These are phyloP conservation scores for Vaccinium corymbosum DNA, from an alignment of 148 eudicot species.

Conservation along the genomic window DNA sequence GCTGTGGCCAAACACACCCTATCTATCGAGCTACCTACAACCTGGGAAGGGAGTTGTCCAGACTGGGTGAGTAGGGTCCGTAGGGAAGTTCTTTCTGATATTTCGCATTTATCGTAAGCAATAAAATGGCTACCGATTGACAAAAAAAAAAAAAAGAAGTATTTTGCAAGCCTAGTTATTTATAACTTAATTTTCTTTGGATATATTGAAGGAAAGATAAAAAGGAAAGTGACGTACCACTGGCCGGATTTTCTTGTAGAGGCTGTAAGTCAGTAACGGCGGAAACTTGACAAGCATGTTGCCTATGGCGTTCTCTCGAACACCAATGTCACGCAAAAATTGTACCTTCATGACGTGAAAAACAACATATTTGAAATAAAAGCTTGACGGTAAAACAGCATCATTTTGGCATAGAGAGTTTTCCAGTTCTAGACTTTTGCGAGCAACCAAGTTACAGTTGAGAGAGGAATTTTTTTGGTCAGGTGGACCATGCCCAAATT, in stretches of 20 bases:
- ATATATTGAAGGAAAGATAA: conserved; percentile 9
- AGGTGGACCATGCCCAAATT: conserved; percentile 1
- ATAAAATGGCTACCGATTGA: too few species aligned
- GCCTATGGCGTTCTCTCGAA: conserved; percentile 73
- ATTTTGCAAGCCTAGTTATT: too few species aligned
- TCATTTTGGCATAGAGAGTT: not conserved
- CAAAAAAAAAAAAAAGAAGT: too few species aligned
- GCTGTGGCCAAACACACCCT: too few species aligned
- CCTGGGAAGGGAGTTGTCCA: too few species aligned
- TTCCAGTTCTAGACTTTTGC: not conserved
- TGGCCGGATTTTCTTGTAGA: conserved; percentile 96
- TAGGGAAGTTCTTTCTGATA: too few species aligned
- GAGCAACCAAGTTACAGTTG: not conserved
- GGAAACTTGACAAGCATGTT: conserved; percentile 84
- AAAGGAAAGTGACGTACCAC: conserved; percentile 54
- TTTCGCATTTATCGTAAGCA: too few species aligned
- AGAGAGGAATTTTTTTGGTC: not conserved
- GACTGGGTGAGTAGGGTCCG: too few species aligned
- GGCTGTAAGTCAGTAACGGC: conserved; percentile 80
- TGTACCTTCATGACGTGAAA: conserved; percentile 51
- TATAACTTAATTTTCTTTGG: not conserved
- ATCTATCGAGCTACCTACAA: too few species aligned
- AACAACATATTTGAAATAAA: not conserved
- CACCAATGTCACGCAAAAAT: conserved; percentile 82
- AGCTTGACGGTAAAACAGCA: not conserved